Evolutionary conservation across 2,329 filamentous ascomycete genomes (phyloP), one percentile per base, ranked within the genome.

Genomic region (Penicillium sp.): DNA sequence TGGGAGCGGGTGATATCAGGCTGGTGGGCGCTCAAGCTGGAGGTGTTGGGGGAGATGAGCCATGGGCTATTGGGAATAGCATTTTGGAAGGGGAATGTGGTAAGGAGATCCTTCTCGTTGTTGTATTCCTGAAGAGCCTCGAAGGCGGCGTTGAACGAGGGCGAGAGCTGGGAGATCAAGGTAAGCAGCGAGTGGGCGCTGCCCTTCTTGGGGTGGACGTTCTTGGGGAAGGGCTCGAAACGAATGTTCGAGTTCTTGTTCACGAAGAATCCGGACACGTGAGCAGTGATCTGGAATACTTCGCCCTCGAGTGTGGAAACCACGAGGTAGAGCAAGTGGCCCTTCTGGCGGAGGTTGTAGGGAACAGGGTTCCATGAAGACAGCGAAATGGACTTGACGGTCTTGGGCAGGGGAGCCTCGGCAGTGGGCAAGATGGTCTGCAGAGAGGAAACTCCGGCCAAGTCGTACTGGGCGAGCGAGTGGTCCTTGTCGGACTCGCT

Each of bases 281-380:
- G 91, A 13, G 91, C 86, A 9, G 95, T 99, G 68, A 99, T 89
- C 74, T 97, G 92, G 74, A 89, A 87, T 73, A 96, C 91, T 77
- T 99, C 94, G 59, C 92, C 92, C 76, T 99, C 94, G 65, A 91
- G 93, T 54, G 92, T 97, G 14, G 89, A 93, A 42, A 94, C 82
- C 59, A 91, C 83, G 18, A 99, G 82, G 75, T 99, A 99, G 46
- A 99, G 83, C 54, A 99, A 80, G 73, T 99, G 94, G 21, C 94
- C 94, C 70, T 90, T 91, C 70, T 96, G 91, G 62, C 92, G 87
- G 49, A 97, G 84, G 71, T 96, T 86, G 71, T 93, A 92, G 44
- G 94, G 94, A 39, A 93, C 92, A 36, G 95, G 94, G 77, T 97
- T 97, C 94, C 94, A 99, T 5, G 92, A 83, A 13, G 94, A 97